Evolutionary conservation across 257 asterid species (phyloP), one percentile per base, ranked within the genome.

Genomic region (Petunia secreta): DNA sequence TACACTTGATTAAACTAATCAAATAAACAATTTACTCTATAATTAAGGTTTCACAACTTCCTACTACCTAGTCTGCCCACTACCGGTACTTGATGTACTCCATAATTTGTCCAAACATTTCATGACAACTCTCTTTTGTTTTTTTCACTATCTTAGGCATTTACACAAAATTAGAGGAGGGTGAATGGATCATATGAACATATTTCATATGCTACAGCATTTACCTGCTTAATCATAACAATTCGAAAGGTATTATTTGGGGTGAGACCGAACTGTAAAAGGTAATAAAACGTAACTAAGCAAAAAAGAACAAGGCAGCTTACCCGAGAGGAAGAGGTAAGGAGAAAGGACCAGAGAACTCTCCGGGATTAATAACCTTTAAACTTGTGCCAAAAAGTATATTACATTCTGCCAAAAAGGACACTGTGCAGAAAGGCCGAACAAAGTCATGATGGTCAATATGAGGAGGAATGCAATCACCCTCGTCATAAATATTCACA

Each of bases 391-490:
- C 97, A 9, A 94, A 91, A 37, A 94, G 85, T 50, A 94, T 92
- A n/a, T 91, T 82, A 39, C 97, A 92, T 77, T 92, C 96, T 8
- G 93, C 88, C 63, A 94, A 90, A 75, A 94, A 91, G 0, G 97
- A 94, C 4, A 92, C 97, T 0, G 97, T 94, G 82, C 97, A 90
- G 77, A 94, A 94, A 43, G 98, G 98, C 44, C 98, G 84, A 60
- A 92, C 87, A 74, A 94, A 94, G 82, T 94, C 98, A 11, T 89
- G 97, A 86, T 91, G 90, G 77, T 94, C 98, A 25, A 94, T 91
- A 81, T 92, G 98, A 48, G 98, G 98, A 0, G 98, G 98, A 87
- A 94, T 94, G 62, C 98, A 92, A 83, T 94, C 98, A 16, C 94
- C 98, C 82, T 92, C 90, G 0, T 94, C 97, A 16, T 94, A 94